These are phyloP conservation scores for Aspergillus calidoustus DNA, from an alignment of 2,329 filamentous ascomycete genomes.

Conservation along the genomic window DNA sequence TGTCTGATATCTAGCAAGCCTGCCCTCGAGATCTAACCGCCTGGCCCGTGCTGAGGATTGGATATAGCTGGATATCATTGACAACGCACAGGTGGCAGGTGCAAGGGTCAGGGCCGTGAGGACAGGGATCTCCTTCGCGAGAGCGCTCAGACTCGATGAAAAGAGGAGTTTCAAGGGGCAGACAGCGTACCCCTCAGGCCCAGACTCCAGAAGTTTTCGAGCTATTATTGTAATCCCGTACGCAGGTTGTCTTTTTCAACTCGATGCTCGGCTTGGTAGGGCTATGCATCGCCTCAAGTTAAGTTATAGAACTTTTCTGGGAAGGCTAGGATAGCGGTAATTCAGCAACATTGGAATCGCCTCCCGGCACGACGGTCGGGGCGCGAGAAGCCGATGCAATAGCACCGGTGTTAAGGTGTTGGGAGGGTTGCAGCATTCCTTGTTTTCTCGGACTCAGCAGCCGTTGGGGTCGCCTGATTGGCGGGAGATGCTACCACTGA, in stretches of 20 bases:
- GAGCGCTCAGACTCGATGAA: not conserved
- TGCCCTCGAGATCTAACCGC: not conserved
- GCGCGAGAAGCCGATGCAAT: slow-evolving; percentile 9
- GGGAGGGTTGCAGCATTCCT: not conserved
- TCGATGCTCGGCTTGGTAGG: not conserved
- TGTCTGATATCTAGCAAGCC: not conserved
- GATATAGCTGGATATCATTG: not conserved
- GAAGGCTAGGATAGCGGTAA: not conserved
- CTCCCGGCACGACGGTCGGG: not conserved
- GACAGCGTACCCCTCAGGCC: not conserved
- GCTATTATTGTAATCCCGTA: not conserved
- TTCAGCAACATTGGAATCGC: not conserved
- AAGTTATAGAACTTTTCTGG: not conserved
- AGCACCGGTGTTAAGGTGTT: slow-evolving; percentile 11
- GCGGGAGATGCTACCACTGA: not conserved
- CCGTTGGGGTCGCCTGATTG: slow-evolving; percentile 5
- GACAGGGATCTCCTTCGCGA: slow-evolving; percentile 3
- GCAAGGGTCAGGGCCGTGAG: not conserved
- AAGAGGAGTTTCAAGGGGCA: slow-evolving; percentile 13
- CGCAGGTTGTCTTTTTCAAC: not conserved
- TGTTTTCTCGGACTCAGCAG: slow-evolving; percentile 4
- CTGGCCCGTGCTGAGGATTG: not conserved
- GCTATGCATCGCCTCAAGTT: not conserved
- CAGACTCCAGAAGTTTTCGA: not conserved
- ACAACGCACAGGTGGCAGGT: slow-evolving; percentile 3